Evolutionary conservation across 768 basidiomycete genomes (phyloP).

Genomic region (Mycena belliarum): DNA sequence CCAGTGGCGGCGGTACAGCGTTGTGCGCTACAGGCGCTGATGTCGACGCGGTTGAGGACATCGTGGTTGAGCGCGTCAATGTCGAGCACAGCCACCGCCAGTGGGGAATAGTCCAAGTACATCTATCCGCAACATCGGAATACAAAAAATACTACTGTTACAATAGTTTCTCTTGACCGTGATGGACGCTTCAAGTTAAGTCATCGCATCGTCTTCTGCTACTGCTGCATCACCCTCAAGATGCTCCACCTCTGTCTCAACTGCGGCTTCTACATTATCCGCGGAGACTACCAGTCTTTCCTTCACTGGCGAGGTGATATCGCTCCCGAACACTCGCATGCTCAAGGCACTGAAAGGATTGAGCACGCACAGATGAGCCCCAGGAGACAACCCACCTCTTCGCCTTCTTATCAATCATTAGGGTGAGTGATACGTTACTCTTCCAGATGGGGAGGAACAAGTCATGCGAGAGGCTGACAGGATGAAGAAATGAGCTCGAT

Average conservation of each 20-base stretch:
- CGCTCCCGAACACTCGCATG: slow-evolving; percentile 79
- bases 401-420: slow-evolving; percentile 97
- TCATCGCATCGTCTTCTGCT: no score
- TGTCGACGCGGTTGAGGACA: slow-evolving; percentile 44
- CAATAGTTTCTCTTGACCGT: no score
- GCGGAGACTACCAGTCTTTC: not conserved
- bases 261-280: not conserved
- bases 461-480: slow-evolving; percentile 66
- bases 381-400: slow-evolving; percentile 62
- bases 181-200: no score
- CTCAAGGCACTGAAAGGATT: slow-evolving; percentile 70
- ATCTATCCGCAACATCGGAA: no score
- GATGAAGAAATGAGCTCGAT: not conserved
- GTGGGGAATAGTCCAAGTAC: no score
- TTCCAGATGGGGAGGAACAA: slow-evolving; percentile 96
- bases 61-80: slow-evolving; percentile 8
- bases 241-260: not conserved
- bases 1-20: slow-evolving; percentile 68
- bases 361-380: not conserved
- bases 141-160: no score
- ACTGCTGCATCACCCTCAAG: no score
- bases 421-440: slow-evolving; percentile 78
- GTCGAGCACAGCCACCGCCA: not conserved
- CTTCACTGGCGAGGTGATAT: slow-evolving; percentile 52
- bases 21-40: slow-evolving; percentile 68